Percentiles rank a stretch among this genome's conserved stretches.
Conservation (phyloP, 192 early-diverging fungal species). For the Podila minutissima region DNA sequence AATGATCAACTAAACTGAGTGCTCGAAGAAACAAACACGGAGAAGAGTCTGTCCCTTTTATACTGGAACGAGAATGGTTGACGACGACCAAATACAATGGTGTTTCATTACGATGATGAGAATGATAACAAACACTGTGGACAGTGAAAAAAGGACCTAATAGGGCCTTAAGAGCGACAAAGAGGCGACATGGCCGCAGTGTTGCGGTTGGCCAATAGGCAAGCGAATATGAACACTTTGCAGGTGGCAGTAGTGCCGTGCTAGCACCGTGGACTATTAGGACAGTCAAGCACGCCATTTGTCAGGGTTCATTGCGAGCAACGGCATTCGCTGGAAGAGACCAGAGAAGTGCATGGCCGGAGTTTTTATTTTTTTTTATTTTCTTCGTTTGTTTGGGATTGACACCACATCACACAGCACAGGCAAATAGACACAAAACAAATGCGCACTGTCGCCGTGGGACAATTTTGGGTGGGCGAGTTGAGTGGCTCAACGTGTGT, state of each 20-base stretch:
- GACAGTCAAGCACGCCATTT: constrained; percentile 1
- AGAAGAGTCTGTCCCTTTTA: too few relatives aligned
- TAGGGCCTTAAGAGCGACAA: too few relatives aligned
- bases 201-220: too few relatives aligned
- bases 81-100: too few relatives aligned
- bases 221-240: too few relatives aligned
- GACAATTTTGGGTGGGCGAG: background rate
- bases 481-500: background rate
- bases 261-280: too few relatives aligned
- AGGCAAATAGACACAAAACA: background rate
- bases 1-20: background rate
- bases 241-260: too few relatives aligned
- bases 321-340: background rate
- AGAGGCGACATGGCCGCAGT: too few relatives aligned
- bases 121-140: too few relatives aligned
- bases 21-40: background rate
- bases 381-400: background rate
- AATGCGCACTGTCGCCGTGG: constrained; percentile 6
- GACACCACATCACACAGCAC: background rate
- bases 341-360: background rate
- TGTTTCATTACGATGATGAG: too few relatives aligned
- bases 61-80: too few relatives aligned
- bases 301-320: background rate
- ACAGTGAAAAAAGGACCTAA: too few relatives aligned
- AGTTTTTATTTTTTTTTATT: constrained; percentile 2